Base-by-base conservation (phyloP, 202 grass and related monocot genomes). In the Eragrostis tef region DNA sequence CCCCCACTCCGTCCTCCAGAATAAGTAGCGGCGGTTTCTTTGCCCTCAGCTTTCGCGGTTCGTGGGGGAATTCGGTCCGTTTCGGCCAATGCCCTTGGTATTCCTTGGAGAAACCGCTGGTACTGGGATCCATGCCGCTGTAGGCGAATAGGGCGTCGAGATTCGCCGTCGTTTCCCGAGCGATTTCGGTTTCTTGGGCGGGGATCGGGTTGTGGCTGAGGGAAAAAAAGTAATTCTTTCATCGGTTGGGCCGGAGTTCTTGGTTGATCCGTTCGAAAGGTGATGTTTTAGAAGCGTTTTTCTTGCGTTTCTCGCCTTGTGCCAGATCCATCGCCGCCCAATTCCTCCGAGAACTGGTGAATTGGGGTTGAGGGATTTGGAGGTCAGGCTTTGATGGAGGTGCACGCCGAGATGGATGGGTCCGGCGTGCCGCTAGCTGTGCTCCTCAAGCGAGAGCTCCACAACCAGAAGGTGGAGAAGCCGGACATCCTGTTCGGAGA, bases 401-500 rank as follows among this genome's bases (percentile, higher is more conserved):
- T 86, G 83, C 88, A 88, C 77, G 63, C 31, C 27, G 90, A 80
- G 60, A 78, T 78, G 9, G 96, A 88, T 49, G 90, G 90, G 19
- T 85, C 87, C 27, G 86, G 89, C 63, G 87, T 95, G 57, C 93
- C 96, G 14, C 83, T 99, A 79, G 96, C 96, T 19, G 90, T 99
- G 77, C 87, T 99, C 75, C 86, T 99, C 26, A 99, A 94, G 85
- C 79, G 87, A 52, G 96, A 99, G 83, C 83, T 95, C 74, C 93
- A 83, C 66, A 91, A 91, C 84, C 90, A 95, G 93, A 93, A 85
- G 85, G 87, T 75, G 70, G 96, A 99, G 92, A 93, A 85, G 71
- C 96, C 96, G 64, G 93, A 95, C 82, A 80, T 99, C 57, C 73
- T 95, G 70, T 91, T 88, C 57, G 90, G 92, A 47, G 72, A 99